Evolutionary conservation across 495 filamentous ascomycete genomes (phyloP).

Genomic region (Lineolata rhizophorae): DNA sequence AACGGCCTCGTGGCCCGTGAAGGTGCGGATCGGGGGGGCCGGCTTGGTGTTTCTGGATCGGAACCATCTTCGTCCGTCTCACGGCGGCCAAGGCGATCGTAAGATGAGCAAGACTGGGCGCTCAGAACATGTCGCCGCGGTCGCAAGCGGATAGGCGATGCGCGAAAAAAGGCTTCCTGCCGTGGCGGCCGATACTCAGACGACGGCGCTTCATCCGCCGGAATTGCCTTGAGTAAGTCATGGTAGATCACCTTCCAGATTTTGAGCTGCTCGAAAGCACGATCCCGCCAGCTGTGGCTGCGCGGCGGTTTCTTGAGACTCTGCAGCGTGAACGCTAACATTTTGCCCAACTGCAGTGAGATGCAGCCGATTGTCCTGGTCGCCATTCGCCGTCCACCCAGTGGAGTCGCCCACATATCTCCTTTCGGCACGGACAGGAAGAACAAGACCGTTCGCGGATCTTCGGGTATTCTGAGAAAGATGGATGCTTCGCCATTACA

Average conservation of each 20-base stretch:
- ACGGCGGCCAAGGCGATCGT: slow-evolving; percentile 2
- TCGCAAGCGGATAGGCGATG: slow-evolving; percentile 7
- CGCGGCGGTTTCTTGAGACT: slow-evolving; percentile 5
- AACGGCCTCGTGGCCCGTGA: slow-evolving; percentile 13
- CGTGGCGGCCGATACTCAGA: slow-evolving; percentile 9
- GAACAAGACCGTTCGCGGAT: slow-evolving; percentile 9
- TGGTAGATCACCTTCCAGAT: slow-evolving; percentile 9
- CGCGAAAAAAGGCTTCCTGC: slow-evolving; percentile 4
- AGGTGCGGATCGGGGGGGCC: slow-evolving; percentile 6
- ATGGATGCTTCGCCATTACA: slow-evolving; percentile 11
- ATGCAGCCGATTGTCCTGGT: slow-evolving; percentile 8
- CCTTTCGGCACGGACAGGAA: slow-evolving; percentile 11
- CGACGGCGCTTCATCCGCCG: slow-evolving; percentile 4
- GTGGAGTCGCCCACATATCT: slow-evolving; percentile 6
- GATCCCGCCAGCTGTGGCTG: slow-evolving; percentile 4
- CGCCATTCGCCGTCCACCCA: slow-evolving; percentile 5
- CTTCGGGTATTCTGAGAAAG: slow-evolving; percentile 9
- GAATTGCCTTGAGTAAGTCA: slow-evolving; percentile 5
- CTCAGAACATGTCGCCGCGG: slow-evolving; percentile 1
- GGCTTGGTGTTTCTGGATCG: slow-evolving; percentile 8
- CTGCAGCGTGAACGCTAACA: slow-evolving; percentile 10
- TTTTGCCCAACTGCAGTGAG: slow-evolving; percentile 9
- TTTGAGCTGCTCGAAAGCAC: slow-evolving; percentile 3
- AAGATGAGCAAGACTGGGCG: slow-evolving; percentile 2
- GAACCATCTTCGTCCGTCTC: slow-evolving; percentile 5